phyloP scores from a whole-genome alignment of 2,329 filamentous ascomycete species.

The Aspergillus pseudoviridinutans region DNA sequence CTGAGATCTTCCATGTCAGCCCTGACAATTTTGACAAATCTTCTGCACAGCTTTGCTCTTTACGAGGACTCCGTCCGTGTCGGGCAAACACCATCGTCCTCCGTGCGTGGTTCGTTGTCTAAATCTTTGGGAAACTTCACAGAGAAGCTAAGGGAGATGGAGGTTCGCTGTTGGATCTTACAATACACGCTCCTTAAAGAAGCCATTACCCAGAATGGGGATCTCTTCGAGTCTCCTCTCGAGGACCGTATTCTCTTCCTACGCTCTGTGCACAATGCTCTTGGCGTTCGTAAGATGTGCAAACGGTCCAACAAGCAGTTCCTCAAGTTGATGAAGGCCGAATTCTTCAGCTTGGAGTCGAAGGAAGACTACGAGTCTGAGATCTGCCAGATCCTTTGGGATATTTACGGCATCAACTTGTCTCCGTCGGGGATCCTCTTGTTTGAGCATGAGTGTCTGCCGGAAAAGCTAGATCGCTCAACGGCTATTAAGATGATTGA shows the following conservation, averaged over 20 bases:
- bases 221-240: conserved; percentile 61
- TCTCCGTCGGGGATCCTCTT: conserved; percentile 62
- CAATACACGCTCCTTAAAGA: conserved; percentile 78
- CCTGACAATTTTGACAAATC: conserved; percentile 65
- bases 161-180: conserved; percentile 82
- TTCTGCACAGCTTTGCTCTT: conserved; percentile 75
- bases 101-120: conserved; percentile 45
- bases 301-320: conserved; percentile 82
- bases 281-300: conserved; percentile 82
- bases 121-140: conserved; percentile 49
- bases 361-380: conserved; percentile 83
- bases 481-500: conserved; percentile 80
- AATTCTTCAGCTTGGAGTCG: conserved; percentile 71
- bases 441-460: conserved; percentile 73
- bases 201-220: conserved; percentile 63
- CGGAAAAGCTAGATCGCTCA: conserved; percentile 72
- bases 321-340: conserved; percentile 80
- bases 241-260: conserved; percentile 76
- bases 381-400: conserved; percentile 77
- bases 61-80: conserved; percentile 83
- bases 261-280: conserved; percentile 73
- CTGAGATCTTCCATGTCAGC: conserved; percentile 68
- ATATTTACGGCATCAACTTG: conserved; percentile 77
- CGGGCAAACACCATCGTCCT: conserved; percentile 63
- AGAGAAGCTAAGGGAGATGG: conserved; percentile 76